Conservation (phyloP, 139 green algal species). For the Chlorella sp. region DNA sequence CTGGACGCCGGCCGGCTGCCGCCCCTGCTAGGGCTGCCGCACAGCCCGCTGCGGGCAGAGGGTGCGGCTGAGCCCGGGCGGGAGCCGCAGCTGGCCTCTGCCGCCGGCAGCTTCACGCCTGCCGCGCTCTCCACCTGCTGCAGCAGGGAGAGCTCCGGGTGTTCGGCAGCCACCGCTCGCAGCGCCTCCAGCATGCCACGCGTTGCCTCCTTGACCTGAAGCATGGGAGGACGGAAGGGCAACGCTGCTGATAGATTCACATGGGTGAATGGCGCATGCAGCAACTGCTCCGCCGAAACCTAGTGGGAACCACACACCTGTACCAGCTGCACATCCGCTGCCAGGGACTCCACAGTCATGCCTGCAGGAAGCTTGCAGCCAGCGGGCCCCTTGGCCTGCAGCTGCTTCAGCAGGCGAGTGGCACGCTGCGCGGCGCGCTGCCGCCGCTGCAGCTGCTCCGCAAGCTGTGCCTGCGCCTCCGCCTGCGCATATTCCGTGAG, state of each 20-base stretch:
- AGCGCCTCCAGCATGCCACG: constrained; percentile 27
- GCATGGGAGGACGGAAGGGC: too few species aligned
- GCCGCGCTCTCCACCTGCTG: constrained; percentile 15
- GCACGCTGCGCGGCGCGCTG: background rate
- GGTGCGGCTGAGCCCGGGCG: too few species aligned
- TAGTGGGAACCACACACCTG: too few species aligned
- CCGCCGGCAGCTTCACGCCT: constrained; percentile 11
- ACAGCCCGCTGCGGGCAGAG: too few species aligned
- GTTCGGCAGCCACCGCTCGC: background rate
- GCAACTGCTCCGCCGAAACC: too few species aligned
- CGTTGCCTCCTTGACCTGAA: constrained; percentile 19
- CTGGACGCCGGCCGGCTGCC: background rate
- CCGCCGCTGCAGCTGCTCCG: background rate
- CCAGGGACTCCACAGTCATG: background rate
- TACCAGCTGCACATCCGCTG: constrained; percentile 12
- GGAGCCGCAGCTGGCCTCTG: background rate
- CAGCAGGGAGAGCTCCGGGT: background rate
- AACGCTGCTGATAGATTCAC: too few species aligned
- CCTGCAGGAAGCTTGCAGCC: background rate
- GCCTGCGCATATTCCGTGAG: too few species aligned
- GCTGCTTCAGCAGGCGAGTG: background rate
- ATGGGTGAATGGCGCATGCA: too few species aligned
- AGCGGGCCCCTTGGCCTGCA: background rate
- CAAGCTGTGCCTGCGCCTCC: background rate
- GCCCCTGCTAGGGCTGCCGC: too few species aligned